These are phyloP conservation scores for Cucumis hystrix DNA, from an alignment of 306 rosid species.

Conservation along the genomic window DNA sequence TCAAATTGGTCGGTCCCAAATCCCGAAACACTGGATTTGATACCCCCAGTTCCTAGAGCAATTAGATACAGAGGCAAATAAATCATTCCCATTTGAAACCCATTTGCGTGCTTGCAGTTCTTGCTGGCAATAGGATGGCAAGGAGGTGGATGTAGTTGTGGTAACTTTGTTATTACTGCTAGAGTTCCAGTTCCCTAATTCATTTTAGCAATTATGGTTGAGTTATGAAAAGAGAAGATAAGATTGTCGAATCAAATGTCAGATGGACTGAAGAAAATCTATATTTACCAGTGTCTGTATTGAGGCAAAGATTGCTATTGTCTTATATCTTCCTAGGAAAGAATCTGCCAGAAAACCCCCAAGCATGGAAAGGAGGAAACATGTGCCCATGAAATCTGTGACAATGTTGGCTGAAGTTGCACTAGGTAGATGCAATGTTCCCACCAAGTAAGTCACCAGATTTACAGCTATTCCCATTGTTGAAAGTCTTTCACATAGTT, in stretches of 20 bases:
- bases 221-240: neutral
- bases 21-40: slow-evolving; percentile 89
- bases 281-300: slow-evolving; percentile 46
- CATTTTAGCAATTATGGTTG: neutral
- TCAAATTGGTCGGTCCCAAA: slow-evolving; percentile 89
- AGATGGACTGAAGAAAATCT: neutral
- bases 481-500: slow-evolving; percentile 81
- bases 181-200: slow-evolving; percentile 56
- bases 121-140: slow-evolving; percentile 23
- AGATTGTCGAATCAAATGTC: neutral
- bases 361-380: slow-evolving; percentile 72
- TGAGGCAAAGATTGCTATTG: slow-evolving; percentile 64
- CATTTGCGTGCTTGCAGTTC: slow-evolving; percentile 47
- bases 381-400: slow-evolving; percentile 80
- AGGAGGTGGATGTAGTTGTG: slow-evolving; percentile 58
- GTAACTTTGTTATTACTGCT: slow-evolving; percentile 60
- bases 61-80: slow-evolving; percentile 55
- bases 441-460: slow-evolving; percentile 73
- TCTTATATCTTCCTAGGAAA: slow-evolving; percentile 75
- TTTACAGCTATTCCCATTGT: slow-evolving; percentile 92
- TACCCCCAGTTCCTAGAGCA: slow-evolving; percentile 82
- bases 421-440: slow-evolving; percentile 85
- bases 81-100: slow-evolving; percentile 70
- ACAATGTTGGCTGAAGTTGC: slow-evolving; percentile 83
- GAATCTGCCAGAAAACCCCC: slow-evolving; percentile 95